phyloP scores from a whole-genome alignment of 129 eudicot species.

The Chrysanthemum seticuspe region DNA sequence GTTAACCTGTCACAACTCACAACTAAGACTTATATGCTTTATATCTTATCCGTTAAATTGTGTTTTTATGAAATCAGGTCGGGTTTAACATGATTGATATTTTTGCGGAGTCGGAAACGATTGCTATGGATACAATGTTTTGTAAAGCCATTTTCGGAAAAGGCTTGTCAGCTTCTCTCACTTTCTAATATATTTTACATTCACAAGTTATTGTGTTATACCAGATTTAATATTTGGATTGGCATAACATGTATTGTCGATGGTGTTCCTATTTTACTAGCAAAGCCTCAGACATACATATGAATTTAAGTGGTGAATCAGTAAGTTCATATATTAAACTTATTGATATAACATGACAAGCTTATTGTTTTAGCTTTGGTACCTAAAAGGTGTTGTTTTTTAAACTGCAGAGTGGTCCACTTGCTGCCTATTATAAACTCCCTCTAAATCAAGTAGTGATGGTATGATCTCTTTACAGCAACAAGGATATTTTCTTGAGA shows the following conservation, averaged over 20 bases:
- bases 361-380: conserved; percentile 10
- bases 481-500: too few relatives aligned
- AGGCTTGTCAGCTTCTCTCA: too few relatives aligned
- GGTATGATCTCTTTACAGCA: conserved; percentile 60
- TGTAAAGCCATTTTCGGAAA: conserved; percentile 85
- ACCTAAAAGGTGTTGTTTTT: conserved; percentile 3
- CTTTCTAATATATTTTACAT: background rate
- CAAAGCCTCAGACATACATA: conserved; percentile 83
- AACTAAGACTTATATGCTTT: conserved; percentile 1
- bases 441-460: conserved; percentile 81
- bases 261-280: conserved; percentile 75
- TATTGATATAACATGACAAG: conserved; percentile 19
- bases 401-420: conserved; percentile 72
- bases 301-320: conserved; percentile 93
- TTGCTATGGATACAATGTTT: conserved; percentile 59
- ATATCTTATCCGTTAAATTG: background rate
- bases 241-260: conserved; percentile 50
- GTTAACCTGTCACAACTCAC: too few relatives aligned
- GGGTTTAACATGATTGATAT: conserved; percentile 88
- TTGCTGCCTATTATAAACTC: conserved; percentile 66
- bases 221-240: too few relatives aligned
- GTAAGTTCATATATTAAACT: conserved; percentile 39
- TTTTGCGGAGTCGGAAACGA: conserved; percentile 64
- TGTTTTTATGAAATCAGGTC: conserved; percentile 33
- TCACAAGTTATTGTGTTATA: too few relatives aligned